These are phyloP conservation scores for Eustoma russellianum DNA, from an alignment of 257 asterid genomes.

Conservation along the genomic window DNA sequence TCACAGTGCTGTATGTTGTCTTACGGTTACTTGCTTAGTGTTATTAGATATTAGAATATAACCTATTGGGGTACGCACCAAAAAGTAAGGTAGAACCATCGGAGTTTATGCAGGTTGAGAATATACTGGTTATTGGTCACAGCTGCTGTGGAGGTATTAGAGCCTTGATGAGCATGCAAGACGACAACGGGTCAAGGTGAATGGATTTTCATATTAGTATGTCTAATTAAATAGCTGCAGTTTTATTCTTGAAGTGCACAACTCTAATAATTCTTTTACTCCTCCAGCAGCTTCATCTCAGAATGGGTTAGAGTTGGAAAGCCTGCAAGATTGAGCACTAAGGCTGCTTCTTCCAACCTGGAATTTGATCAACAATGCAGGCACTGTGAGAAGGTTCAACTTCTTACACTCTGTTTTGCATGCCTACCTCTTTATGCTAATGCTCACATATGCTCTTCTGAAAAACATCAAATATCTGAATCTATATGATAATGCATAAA, in stretches of 20 bases:
- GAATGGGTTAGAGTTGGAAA: constrained; percentile 72
- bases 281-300: constrained; percentile 65
- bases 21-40: no score
- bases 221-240: not conserved
- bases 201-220: not conserved
- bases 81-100: not conserved
- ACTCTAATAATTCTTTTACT: constrained; percentile 14
- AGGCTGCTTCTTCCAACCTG: constrained; percentile 68
- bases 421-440: not conserved
- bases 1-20: no score
- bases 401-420: constrained; percentile 1
- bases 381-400: constrained; percentile 86
- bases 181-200: constrained; percentile 55
- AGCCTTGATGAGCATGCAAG: constrained; percentile 89
- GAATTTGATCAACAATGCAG: constrained; percentile 80
- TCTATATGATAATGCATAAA: no score
- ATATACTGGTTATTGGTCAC: constrained; percentile 80
- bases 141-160: constrained; percentile 95
- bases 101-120: constrained; percentile 55
- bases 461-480: not conserved
- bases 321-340: constrained; percentile 58
- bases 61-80: not conserved
- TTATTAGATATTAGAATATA: no score
- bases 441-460: not conserved
- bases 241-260: not conserved